phyloP scores from a whole-genome alignment of 108 stramenopile genomes.

The Licmophora abbreviata region DNA sequence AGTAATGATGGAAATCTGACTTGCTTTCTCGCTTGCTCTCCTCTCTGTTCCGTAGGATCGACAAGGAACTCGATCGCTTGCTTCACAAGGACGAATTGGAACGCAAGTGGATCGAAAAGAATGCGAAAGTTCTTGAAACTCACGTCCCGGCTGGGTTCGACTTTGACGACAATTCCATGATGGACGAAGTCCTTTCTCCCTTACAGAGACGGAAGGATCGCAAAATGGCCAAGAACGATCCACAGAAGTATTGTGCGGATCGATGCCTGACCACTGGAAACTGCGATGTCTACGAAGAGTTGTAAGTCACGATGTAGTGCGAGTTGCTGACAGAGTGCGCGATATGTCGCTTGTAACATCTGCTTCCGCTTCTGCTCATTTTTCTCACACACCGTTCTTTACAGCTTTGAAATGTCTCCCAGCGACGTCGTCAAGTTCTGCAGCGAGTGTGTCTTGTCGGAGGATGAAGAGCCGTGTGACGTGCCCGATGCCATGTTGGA shows the following conservation, averaged over 20 bases:
- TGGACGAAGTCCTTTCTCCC: background rate
- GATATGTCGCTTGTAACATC: background rate
- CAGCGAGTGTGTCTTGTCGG: constrained; percentile 65
- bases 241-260: constrained; percentile 67
- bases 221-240: constrained; percentile 50
- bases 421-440: constrained; percentile 60
- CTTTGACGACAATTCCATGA: background rate
- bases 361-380: background rate
- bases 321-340: background rate
- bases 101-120: background rate
- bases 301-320: no score
- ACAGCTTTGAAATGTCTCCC: constrained; percentile 50
- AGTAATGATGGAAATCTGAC: no score
- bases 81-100: constrained; percentile 1
- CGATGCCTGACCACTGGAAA: constrained; percentile 74
- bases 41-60: no score
- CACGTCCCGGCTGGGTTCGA: background rate
- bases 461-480: constrained; percentile 62
- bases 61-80: background rate
- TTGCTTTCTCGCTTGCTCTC: no score
- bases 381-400: constrained; percentile 8
- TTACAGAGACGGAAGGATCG: constrained; percentile 39
- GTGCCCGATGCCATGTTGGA: constrained; percentile 44
- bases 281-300: constrained; percentile 74
- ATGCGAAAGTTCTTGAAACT: background rate